Evolutionary conservation across 805 yeast species (phyloP).

Genomic region (Yueomyces sinensis): DNA sequence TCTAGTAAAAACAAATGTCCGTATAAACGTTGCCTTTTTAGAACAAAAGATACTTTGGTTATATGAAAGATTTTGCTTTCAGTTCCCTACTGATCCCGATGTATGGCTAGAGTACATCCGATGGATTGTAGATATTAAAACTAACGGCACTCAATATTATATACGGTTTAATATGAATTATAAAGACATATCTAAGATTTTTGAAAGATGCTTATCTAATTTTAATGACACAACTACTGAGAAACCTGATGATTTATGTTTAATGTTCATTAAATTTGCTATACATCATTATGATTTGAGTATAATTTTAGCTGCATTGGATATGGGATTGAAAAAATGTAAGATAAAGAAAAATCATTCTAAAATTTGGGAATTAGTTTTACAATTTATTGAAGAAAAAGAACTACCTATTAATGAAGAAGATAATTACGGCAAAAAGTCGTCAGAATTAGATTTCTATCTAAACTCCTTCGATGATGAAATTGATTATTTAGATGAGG

Average conservation of each 20-base stretch:
- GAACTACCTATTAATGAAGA: slow-evolving; percentile 7
- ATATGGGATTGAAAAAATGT: slow-evolving; percentile 8
- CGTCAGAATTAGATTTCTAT: not conserved
- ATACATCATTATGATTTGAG: slow-evolving; percentile 24
- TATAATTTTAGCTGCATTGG: slow-evolving; percentile 19
- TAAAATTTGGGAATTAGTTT: slow-evolving; percentile 14
- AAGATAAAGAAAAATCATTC: slow-evolving; percentile 8
- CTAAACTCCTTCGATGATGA: not conserved
- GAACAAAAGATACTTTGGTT: slow-evolving; percentile 14
- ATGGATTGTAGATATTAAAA: slow-evolving; percentile 32
- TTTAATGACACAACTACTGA: slow-evolving; percentile 1
- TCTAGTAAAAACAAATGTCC: too few relatives aligned
- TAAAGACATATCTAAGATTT: slow-evolving; percentile 28
- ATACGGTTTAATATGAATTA: slow-evolving; percentile 39
- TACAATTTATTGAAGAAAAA: slow-evolving; percentile 10
- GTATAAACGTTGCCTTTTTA: too few relatives aligned
- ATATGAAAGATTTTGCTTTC: slow-evolving; percentile 27
- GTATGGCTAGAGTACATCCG: slow-evolving; percentile 24
- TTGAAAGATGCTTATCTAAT: slow-evolving; percentile 31
- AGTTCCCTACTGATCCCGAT: slow-evolving; percentile 8
- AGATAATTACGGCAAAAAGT: not conserved
- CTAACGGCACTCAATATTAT: slow-evolving; percentile 33
- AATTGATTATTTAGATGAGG: not conserved
- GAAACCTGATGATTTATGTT: slow-evolving; percentile 38
- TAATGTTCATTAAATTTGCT: slow-evolving; percentile 38